Conservation (phyloP, 352 stramenopile species). For the Phytopythium helicoides region DNA sequence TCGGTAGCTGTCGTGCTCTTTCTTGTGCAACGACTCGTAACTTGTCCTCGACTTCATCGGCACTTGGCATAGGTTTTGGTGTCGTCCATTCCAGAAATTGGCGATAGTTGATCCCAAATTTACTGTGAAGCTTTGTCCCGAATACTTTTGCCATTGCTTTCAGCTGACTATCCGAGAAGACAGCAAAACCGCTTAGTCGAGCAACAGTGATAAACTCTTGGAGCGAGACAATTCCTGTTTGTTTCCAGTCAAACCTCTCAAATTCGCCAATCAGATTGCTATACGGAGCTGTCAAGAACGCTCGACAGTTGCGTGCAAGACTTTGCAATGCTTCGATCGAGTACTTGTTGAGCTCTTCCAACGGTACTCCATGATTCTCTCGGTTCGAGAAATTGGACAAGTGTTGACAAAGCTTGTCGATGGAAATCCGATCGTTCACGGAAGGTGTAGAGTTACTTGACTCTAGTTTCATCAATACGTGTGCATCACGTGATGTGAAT, state of each 20-base stretch:
- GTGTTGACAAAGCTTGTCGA: conserved; percentile 29
- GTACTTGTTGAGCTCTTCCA: conserved; percentile 38
- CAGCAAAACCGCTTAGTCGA: conserved; percentile 34
- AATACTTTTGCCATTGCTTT: conserved; percentile 55
- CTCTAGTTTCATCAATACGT: conserved; percentile 34
- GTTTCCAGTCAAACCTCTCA: conserved; percentile 66
- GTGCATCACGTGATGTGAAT: conserved; percentile 39
- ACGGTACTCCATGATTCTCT: background rate
- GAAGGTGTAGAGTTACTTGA: conserved; percentile 2
- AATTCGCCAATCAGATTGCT: conserved; percentile 41
- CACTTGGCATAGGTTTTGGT: conserved; percentile 24
- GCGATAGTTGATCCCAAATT: conserved; percentile 63
- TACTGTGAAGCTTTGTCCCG: conserved; percentile 32
- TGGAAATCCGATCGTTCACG: conserved; percentile 20
- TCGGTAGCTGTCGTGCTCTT: conserved; percentile 25
- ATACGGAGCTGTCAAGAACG: conserved; percentile 34
- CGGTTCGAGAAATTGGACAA: conserved; percentile 30
- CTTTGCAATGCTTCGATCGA: conserved; percentile 37
- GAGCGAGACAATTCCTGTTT: conserved; percentile 41
- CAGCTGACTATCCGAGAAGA: conserved; percentile 38
- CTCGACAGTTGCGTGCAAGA: conserved; percentile 50
- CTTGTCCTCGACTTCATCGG: conserved; percentile 47
- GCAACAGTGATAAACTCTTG: conserved; percentile 44
- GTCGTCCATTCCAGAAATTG: conserved; percentile 73
- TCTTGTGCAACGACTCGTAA: conserved; percentile 37